Evolutionary conservation across 129 eudicot species (phyloP), one percentile per base, ranked within the genome.

Genomic region (Arctium minus): DNA sequence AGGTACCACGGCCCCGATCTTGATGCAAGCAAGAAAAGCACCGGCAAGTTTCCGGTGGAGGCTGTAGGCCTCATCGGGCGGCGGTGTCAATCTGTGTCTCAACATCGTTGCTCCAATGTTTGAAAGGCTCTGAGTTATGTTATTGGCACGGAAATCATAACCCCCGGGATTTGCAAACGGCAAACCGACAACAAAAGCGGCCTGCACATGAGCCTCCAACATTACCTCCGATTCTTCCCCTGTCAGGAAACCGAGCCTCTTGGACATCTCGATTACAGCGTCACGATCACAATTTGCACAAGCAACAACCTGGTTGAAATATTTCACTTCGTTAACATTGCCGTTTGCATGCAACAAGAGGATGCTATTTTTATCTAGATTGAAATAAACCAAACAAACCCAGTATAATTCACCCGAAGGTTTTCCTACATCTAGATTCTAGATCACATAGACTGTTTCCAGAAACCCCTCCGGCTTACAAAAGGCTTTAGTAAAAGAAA

Each of bases 11-110:
- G 99, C 97, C 74, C 97, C 92, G 38, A 95, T 91, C 89, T 95
- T 95, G 77, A 95, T 91, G 83, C 99, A 93, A 78, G 97, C 97
- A 81, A 95, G 91, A 75, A 95, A 95, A 11, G 99, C 97, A 77
- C 99, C 99, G 18, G 99, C 94, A 85, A 95, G 99, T 83, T 95
- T 95, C 35, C 97, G 90, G 79, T 95, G 99, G 9, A 95, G 92
- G 79, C 99, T 93, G 88, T 95, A 95, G 2, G 89, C 99, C 89
- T 95, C 99, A 56, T 93, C 99, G 3, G 99, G 97, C n/a, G 99
- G 99, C 10, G 99, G 94, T 37, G 99, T 92, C 78, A 95, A 85
- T 83, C 99, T 84, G 83, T 95, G 97, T 84, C 92, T 89, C 77
- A 95, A 86, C 99, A 95, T 95, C 32, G 97, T 95, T 9, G 92